These are phyloP conservation scores for Ophiocordyceps sinensis DNA, from an alignment of 2,329 filamentous ascomycete species.

Conservation along the genomic window DNA sequence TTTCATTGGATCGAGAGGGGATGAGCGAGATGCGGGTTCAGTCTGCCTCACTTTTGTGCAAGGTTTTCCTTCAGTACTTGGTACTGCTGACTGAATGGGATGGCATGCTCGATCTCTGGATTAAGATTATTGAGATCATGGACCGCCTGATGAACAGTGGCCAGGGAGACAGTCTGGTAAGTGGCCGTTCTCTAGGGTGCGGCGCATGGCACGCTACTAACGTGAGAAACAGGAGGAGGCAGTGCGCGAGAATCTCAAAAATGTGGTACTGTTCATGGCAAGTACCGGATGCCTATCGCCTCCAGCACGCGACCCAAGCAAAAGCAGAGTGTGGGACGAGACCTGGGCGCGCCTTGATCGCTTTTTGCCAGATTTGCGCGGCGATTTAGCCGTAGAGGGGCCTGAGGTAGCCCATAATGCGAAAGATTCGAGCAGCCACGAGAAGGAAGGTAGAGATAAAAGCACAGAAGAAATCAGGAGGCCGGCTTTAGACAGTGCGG, in stretches of 20 bases:
- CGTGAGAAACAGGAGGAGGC: slow-evolving; percentile 62
- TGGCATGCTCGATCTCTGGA: slow-evolving; percentile 82
- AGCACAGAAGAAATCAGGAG: not conserved
- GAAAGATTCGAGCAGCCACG: not conserved
- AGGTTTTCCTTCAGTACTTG: slow-evolving; percentile 89
- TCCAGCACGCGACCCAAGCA: slow-evolving; percentile 41
- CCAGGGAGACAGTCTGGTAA: slow-evolving; percentile 74
- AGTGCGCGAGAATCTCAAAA: slow-evolving; percentile 89
- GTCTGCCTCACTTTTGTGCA: slow-evolving; percentile 79
- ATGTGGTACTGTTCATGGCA: slow-evolving; percentile 89
- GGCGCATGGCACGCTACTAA: slow-evolving; percentile 2
- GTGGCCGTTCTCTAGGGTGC: slow-evolving; percentile 15
- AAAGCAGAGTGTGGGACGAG: slow-evolving; percentile 44
- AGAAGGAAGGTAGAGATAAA: not conserved
- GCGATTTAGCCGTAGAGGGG: slow-evolving; percentile 19
- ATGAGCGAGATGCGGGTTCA: slow-evolving; percentile 95
- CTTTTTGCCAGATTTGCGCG: slow-evolving; percentile 46
- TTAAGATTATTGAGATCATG: slow-evolving; percentile 85
- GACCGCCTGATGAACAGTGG: slow-evolving; percentile 93
- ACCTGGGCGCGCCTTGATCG: slow-evolving; percentile 53
- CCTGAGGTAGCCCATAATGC: not conserved
- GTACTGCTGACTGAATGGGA: slow-evolving; percentile 74
- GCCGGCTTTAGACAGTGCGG: no score
- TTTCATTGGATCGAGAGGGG: slow-evolving; percentile 75
- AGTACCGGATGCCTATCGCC: slow-evolving; percentile 73